Base-by-base conservation (phyloP, 257 asterid species). In the Gentiana macrophylla region DNA sequence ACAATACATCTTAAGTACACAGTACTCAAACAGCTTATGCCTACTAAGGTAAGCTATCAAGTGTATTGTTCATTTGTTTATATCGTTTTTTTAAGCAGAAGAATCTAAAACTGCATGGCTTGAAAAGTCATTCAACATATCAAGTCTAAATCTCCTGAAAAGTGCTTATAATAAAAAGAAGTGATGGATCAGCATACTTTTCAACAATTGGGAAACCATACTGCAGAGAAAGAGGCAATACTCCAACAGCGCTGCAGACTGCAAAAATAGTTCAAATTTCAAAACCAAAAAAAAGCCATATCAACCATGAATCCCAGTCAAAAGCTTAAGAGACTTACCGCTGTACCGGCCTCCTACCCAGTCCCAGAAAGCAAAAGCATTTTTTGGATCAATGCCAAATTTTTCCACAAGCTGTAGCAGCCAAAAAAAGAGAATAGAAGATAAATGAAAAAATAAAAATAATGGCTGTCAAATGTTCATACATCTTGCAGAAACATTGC, bases 341-440 rank as follows among this genome's bases (percentile, higher is more conserved):
- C 99, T 92, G 67, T 85, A 88, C 68, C 97, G 94, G 59, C 99
- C 99, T 77, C 99, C 99, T 37, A 92, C 99, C 99, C 99, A 92
- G 68, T 92, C 99, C 99, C 99, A 92, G 81, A 88, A 88, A 52
- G 99, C 99, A 76, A 92, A 92, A 72, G 99, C 91, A 85, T 92
- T 92, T 37, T 81, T 83, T 61, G 99, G 99, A 79, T 92, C 97
- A 61, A 92, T 92, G 64, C 99, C 99, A 70, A 92, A 92, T 76
- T 88, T 79, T 72, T 92, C 97, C 48, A 88, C 97, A 9, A 92
- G 99, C 99, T 92, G 84, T 71, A 75, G 41, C 45, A 50, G 41
- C 52, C 37, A 57, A 46, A 38, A 24, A 70, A 73, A 52, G 56
- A 53, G 11, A 63, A 12, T 46, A 53, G 12, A 37, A 36, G 12